These are phyloP conservation scores for Solanum chacoense DNA, from an alignment of 305 asterid species.

Conservation along the genomic window DNA sequence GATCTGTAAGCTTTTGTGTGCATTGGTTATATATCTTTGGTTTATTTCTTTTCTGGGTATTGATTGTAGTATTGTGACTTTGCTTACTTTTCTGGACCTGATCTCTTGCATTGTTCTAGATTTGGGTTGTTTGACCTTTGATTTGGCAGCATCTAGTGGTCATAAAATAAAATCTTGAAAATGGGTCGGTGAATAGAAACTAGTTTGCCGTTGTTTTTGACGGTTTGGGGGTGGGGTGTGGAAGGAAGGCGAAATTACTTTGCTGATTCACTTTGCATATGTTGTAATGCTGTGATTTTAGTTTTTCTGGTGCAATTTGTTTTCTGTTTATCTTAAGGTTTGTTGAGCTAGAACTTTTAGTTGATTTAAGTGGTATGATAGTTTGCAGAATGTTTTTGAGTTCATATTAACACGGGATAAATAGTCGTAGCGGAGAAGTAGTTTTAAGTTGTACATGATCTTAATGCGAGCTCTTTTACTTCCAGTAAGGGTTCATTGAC, in stretches of 20 bases:
- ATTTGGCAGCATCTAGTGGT: neutral
- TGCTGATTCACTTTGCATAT: neutral
- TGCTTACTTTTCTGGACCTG: neutral
- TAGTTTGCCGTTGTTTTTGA: neutral
- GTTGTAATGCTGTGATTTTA: neutral
- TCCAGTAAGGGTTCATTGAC: neutral
- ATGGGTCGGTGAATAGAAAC: neutral
- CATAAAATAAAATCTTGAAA: neutral
- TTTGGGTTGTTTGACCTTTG: constrained; percentile 1
- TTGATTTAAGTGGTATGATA: neutral
- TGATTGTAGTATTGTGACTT: neutral
- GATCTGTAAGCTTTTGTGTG: neutral
- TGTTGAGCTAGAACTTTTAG: neutral
- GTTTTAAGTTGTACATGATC: neutral
- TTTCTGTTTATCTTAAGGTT: neutral
- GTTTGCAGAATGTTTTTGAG: neutral
- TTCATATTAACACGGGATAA: neutral
- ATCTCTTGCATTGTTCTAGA: neutral
- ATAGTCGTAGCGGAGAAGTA: neutral
- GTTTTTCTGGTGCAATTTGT: neutral
- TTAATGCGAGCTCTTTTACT: neutral
- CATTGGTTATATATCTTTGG: neutral
- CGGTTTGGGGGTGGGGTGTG: neutral
- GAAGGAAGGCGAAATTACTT: neutral
- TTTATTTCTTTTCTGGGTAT: neutral